These are phyloP conservation scores for Saccharomycopsis fodiens DNA, from an alignment of 805 yeast species.

Conservation along the genomic window DNA sequence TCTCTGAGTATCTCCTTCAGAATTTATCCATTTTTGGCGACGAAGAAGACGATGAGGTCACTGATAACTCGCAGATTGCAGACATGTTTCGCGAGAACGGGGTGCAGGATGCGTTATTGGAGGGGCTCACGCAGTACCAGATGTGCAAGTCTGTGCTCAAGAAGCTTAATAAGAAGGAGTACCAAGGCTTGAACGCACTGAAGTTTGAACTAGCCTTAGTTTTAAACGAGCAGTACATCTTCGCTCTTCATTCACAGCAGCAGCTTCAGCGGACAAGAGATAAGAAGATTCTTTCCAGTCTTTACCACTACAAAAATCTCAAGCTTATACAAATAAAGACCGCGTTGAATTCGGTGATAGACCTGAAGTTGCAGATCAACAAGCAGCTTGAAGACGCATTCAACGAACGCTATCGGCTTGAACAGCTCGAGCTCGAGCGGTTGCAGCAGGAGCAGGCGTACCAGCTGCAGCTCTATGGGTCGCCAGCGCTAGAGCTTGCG, in stretches of 20 bases:
- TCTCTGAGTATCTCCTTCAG: slow-evolving; percentile 12
- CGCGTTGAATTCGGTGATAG: slow-evolving; percentile 10
- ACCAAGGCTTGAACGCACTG: slow-evolving; percentile 7
- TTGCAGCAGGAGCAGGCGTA: slow-evolving; percentile 6
- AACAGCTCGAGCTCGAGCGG: slow-evolving; percentile 2
- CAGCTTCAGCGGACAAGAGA: slow-evolving; percentile 3
- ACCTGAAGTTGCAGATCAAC: slow-evolving; percentile 7
- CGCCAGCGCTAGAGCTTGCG: slow-evolving; percentile 22
- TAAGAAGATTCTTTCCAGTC: slow-evolving; percentile 4
- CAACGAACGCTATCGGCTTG: slow-evolving; percentile 10
- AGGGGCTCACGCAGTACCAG: slow-evolving; percentile 22
- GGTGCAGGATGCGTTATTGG: slow-evolving; percentile 17
- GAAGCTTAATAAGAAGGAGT: slow-evolving; percentile 36
- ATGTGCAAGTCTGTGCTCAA: slow-evolving; percentile 34
- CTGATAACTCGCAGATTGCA: not conserved
- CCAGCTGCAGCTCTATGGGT: slow-evolving; percentile 8
- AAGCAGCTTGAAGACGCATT: slow-evolving; percentile 12
- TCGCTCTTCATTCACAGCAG: slow-evolving; percentile 10
- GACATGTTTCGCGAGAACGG: not conserved
- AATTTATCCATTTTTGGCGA: slow-evolving; percentile 17
- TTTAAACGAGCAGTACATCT: slow-evolving; percentile 20
- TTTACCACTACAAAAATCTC: slow-evolving; percentile 15
- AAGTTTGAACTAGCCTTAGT: slow-evolving; percentile 18
- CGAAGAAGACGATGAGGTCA: slow-evolving; percentile 8
- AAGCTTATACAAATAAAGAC: slow-evolving; percentile 19